Base-by-base conservation (phyloP, 768 basidiomycete genomes). In the Kwoniella sp. region DNA sequence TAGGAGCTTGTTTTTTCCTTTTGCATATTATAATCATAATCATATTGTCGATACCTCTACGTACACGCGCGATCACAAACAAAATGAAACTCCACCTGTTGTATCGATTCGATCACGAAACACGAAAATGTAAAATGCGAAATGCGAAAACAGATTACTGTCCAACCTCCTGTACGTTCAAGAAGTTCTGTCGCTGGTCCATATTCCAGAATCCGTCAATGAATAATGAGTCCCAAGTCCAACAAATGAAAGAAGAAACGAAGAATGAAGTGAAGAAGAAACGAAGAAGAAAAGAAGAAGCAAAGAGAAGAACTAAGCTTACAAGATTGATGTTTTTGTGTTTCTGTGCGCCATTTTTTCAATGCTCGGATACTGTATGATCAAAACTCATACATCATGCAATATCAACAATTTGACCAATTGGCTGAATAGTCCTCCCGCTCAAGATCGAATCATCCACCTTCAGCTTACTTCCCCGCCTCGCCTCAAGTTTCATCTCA, bases 151-250 rank as follows among this genome's bases (percentile, higher is more conserved):
- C 49, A 77, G 75, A 77, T 77, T 49, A 77, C 51, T 13, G 52
- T 77, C n/a, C 75, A 77, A 55, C 72, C 75, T 63, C 75, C 75
- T 22, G 75, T 77, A 54, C 57, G 75, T 77, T 48, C 40, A 44
- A 44, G 17, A 44, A 44, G 40, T 44, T 44, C 27, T 46, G n/a
- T 13, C 25, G 51, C 36, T 58, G 50, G 33, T 29, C 30, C 29
- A 17, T 44, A 44, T 19, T 29, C 64, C 30, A 56, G 46, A 21
- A 55, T 54, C 19, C 57, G 44, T 44, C 49, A 62, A 68, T n/a
- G 56, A 55, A 36, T 56, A 40, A 57, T 29, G 8, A n/a, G n/a
- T n/a, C n/a, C n/a, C n/a, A n/a, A n/a, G n/a, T n/a, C n/a, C n/a
- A 44, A 19, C 17, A 15, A 44, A 10, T 3, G 3, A 15, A 44